Base-by-base conservation (phyloP, 2,329 filamentous ascomycete species). In the Cucurbitaria berberidis region DNA sequence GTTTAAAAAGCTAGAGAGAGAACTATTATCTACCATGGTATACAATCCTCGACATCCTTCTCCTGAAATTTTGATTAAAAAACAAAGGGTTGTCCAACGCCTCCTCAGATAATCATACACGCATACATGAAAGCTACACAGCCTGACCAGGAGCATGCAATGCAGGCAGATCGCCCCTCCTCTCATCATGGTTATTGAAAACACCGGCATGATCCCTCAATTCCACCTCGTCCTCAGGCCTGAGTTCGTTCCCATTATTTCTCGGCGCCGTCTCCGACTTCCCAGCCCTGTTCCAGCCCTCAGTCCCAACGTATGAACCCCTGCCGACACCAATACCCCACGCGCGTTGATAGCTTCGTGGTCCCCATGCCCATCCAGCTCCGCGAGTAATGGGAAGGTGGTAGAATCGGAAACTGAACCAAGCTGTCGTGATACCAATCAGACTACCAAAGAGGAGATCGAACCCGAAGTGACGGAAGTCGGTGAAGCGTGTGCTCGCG, bases 401-500 rank as follows among this genome's bases (percentile, higher is more conserved):
- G 70, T 96, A 97, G 78, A 88, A 91, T 21, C 89, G 82, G 78
- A 96, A 96, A 3, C 87, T 84, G 63, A 93, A 86, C 71, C 87
- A 87, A 18, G 90, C 84, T 32, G 84, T 84, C 39, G 86, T 76
- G 13, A 88, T 82, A 8, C 93, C 93, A 57, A 97, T 89, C 11
- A 89, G 61, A 49, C 88, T 89, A n/a, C 93, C 93, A 58, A 89
- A 91, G 2, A 97, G 77, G 60, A 97, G 90, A 61, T 98, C 93
- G 72, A 96, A 93, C n/a, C 88, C 92, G 72, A 93, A 90, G 74
- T 98, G 93, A 34, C 90, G 86, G 77, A 88, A 96, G 74, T 97
- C 88, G 54, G 88, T 92, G 84, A 89, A 98, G 10, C 93, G 89
- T 1, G 91, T 93, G 24, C 87, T 85, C n/a, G 88, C 83, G 57